phyloP scores from a whole-genome alignment of 345 rosid genomes.

The Abelmoschus esculentus region DNA sequence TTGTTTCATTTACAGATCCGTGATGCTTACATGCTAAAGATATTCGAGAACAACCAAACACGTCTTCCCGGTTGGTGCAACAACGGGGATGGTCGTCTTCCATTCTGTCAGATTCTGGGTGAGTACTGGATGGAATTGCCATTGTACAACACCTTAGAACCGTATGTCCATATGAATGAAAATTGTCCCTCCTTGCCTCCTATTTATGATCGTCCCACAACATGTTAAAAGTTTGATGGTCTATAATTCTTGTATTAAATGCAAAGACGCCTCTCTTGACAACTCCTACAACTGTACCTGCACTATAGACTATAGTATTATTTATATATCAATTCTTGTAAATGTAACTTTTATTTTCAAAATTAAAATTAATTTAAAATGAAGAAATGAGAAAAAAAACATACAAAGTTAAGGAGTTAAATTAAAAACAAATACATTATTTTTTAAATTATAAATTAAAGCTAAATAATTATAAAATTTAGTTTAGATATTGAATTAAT shows the following conservation, averaged over 20 bases:
- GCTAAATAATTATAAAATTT: no score
- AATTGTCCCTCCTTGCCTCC: conserved; percentile 94
- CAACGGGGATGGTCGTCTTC: conserved; percentile 39
- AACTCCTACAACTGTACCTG: not conserved
- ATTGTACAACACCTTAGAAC: conserved; percentile 59
- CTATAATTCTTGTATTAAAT: not conserved
- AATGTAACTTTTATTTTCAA: no score
- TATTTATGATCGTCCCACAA: conserved; percentile 55
- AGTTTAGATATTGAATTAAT: not conserved
- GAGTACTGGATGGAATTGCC: conserved; percentile 89
- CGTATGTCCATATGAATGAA: conserved; percentile 87
- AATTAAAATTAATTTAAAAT: no score
- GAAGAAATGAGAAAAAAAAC: no score
- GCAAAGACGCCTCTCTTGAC: conserved; percentile 8
- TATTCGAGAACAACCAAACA: conserved; percentile 64
- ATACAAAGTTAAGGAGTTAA: no score
- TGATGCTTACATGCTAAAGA: conserved; percentile 80
- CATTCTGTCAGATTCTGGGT: conserved; percentile 84
- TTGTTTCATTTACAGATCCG: conserved; percentile 42
- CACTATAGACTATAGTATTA: no score
- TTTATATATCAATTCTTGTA: no score
- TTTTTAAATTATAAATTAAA: no score
- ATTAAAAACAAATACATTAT: no score
- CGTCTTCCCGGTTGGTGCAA: conserved; percentile 80
- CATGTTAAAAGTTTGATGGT: conserved; percentile 33